Evolutionary conservation across 2,329 filamentous ascomycete species (phyloP), one percentile per base, ranked within the genome.

Genomic region (Coniella lustricola): DNA sequence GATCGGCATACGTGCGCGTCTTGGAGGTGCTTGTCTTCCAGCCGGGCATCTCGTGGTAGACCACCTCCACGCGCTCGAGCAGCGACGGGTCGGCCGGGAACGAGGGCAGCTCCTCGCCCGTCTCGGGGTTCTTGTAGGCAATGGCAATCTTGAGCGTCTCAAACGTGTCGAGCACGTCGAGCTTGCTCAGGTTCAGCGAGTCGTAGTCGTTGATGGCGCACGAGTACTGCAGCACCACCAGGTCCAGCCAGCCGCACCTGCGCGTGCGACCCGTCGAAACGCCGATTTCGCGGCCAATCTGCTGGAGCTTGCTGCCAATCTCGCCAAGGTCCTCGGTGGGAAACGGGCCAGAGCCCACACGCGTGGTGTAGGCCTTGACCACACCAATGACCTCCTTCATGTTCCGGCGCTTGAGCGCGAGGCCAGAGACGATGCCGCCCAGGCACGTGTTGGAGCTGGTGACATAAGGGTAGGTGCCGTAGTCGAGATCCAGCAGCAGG

Each of bases 151-250:
- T 86, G 67, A 94, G 77, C 59, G 81, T 82, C 9, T 78, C 73
- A 62, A 95, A 89, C 29, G 78, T 78, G 62, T 90, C 85, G 14
- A 90, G 73, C 33, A 89, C 75, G 57, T 87, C 83, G 18, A 87
- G 74, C 65, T 81, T 81, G 13, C 76, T 81, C 35, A 81, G 60
- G 59, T 82, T 81, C 45, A 82, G 62, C 38, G 71, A 65, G 0
- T 80, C 81, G 67, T 87, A 87, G 68, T 83, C 74, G 68, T 87
- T 87, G 63, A 85, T 72, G 40, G 73, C 68, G 52, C 58, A 56
- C 21, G 64, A 82, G 69, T 84, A 86, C 63, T 84, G 82, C 54
- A 86, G 65, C 7, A 86, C 76, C 31, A 86, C 81, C 4, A 87
- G 72, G 58, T 87, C 83, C 22, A 22, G 25, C 49, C 74, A 78